phyloP scores from a whole-genome alignment of 257 asterid genomes.

The Jacaranda copaia region DNA sequence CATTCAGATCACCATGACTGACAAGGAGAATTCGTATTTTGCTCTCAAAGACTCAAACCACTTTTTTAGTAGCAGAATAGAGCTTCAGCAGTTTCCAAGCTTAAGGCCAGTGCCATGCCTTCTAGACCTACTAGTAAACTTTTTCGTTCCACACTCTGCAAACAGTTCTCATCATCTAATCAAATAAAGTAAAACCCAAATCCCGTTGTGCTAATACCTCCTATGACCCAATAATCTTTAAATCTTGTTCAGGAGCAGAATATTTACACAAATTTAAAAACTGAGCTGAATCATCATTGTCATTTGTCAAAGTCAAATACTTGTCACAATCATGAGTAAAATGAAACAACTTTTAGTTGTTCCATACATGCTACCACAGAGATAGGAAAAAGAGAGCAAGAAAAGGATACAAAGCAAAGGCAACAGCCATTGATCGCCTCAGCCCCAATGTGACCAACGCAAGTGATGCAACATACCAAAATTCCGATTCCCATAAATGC shows the following conservation, averaged over 20 bases:
- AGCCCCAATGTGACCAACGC: slow-evolving; percentile 80
- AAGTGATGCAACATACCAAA: slow-evolving; percentile 61
- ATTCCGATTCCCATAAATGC: slow-evolving; percentile 78
- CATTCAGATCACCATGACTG: not conserved
- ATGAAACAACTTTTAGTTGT: not conserved
- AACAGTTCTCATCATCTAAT: slow-evolving; percentile 14
- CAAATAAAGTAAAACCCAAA: not conserved
- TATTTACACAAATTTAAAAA: slow-evolving; percentile 11
- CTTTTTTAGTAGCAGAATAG: not conserved
- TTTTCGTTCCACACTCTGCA: not conserved
- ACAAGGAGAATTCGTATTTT: slow-evolving; percentile 15
- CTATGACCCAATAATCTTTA: not conserved
- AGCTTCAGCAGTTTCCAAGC: slow-evolving; percentile 1
- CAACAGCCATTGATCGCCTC: slow-evolving; percentile 88
- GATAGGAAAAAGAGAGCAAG: not conserved
- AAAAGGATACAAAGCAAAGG: slow-evolving; percentile 92
- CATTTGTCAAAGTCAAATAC: not conserved
- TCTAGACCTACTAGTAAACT: not conserved
- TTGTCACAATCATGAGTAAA: not conserved
- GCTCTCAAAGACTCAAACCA: not conserved
- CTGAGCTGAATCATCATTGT: not conserved
- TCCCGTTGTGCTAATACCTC: not conserved
- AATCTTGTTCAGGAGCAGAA: slow-evolving; percentile 1
- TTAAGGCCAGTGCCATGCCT: not conserved
- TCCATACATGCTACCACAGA: slow-evolving; percentile 10